These are phyloP conservation scores for Russula sp. DNA, from an alignment of 768 basidiomycete species.

Conservation along the genomic window DNA sequence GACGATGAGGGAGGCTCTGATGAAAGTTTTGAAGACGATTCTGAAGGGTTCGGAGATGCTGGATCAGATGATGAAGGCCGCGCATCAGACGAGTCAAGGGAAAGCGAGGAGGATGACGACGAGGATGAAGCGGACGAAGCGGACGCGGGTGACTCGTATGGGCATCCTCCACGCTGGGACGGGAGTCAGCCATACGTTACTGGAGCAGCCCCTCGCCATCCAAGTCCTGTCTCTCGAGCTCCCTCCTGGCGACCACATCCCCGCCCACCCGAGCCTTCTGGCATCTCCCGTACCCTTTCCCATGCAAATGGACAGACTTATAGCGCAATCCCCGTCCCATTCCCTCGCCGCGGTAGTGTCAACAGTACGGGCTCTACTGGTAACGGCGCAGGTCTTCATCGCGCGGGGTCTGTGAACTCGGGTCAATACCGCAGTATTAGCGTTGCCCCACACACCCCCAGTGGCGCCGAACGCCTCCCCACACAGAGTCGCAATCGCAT, in stretches of 20 bases:
- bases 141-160: no score
- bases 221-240: conserved; percentile 8
- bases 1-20: background rate
- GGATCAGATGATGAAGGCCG: background rate
- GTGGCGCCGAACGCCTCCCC: background rate
- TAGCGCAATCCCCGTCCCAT: conserved; percentile 32
- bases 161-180: no score
- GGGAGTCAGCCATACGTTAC: no score
- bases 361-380: conserved; percentile 16
- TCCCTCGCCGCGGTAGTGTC: conserved; percentile 29
- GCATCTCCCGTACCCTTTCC: conserved; percentile 15
- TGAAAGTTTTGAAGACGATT: background rate
- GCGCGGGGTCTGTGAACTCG: conserved; percentile 9
- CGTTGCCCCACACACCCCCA: background rate
- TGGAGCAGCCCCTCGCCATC: background rate
- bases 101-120: conserved; percentile 5
- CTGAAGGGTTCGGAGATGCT: background rate
- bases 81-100: background rate
- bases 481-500: conserved; percentile 23
- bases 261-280: conserved; percentile 11
- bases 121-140: conserved; percentile 6
- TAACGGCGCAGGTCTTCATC: conserved; percentile 23
- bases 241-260: background rate
- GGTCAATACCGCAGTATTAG: conserved; percentile 11
- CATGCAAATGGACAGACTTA: conserved; percentile 35